Evolutionary conservation across 768 basidiomycete genomes (phyloP).

Genomic region (Clavulina sp.): DNA sequence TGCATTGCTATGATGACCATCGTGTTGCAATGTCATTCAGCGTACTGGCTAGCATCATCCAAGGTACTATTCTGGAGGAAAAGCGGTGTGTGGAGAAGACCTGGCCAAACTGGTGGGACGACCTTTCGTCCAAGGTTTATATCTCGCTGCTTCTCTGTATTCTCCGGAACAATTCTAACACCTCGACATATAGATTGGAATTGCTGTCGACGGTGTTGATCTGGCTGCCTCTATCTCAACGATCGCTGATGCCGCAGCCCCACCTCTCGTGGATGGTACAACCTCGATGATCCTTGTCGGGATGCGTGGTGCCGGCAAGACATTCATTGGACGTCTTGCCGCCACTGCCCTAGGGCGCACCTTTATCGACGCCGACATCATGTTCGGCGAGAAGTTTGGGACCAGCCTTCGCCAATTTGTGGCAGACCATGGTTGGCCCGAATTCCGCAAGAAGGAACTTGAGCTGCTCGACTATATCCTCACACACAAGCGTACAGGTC

Average conservation of each 20-base stretch:
- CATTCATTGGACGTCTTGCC: conserved; percentile 66
- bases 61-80: conserved; percentile 75
- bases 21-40: conserved; percentile 98
- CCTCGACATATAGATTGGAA: conserved; percentile 62
- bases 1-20: conserved; percentile 97
- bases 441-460: conserved; percentile 71
- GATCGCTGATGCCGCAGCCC: conserved; percentile 19
- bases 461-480: conserved; percentile 53
- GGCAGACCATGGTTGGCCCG: conserved; percentile 66
- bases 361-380: conserved; percentile 69
- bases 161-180: no score
- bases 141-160: neutral
- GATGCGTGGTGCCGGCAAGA: conserved; percentile 96
- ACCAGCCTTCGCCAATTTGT: conserved; percentile 62
- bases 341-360: conserved; percentile 53
- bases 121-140: conserved; percentile 78
- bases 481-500: conserved; percentile 31
- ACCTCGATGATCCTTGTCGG: conserved; percentile 68
- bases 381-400: conserved; percentile 47
- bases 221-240: conserved; percentile 23
- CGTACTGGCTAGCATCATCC: conserved; percentile 59
- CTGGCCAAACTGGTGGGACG: conserved; percentile 99
- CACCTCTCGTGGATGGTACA: conserved; percentile 23
- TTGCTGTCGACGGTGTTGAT: conserved; percentile 75
- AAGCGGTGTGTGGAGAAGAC: conserved; percentile 98